Evolutionary conservation across 768 basidiomycete species (phyloP).

Genomic region (Hygrocybe punicea): DNA sequence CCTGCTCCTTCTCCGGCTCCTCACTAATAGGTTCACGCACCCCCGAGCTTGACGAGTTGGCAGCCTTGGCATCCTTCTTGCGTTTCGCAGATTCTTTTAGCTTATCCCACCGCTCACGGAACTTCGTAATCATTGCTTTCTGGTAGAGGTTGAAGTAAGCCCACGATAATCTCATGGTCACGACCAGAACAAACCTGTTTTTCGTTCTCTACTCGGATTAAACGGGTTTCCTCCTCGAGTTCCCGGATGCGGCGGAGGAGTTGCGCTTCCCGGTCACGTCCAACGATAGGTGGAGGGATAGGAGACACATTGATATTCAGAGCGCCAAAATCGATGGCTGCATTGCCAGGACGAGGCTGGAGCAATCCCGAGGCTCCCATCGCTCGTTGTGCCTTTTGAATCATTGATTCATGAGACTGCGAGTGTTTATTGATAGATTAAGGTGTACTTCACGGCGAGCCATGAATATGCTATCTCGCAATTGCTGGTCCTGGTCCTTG

Average conservation of each 20-base stretch:
- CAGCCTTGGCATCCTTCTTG: conserved; percentile 72
- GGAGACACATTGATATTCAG: conserved; percentile 59
- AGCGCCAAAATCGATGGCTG: conserved; percentile 50
- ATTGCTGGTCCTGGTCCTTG: conserved; percentile 73
- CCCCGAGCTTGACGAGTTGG: conserved; percentile 40
- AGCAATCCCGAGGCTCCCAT: conserved; percentile 59
- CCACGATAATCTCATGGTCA: background rate
- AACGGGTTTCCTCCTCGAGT: conserved; percentile 73
- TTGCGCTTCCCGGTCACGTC: conserved; percentile 46
- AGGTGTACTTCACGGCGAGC: conserved; percentile 56
- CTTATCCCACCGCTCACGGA: conserved; percentile 86
- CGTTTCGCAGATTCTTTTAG: conserved; percentile 84
- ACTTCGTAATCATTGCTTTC: conserved; percentile 81
- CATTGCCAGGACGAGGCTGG: conserved; percentile 40
- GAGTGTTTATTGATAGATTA: background rate
- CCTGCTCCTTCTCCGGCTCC: conserved; percentile 44
- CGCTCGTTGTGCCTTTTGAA: conserved; percentile 67
- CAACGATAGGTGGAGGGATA: conserved; percentile 40
- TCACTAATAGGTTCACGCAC: conserved; percentile 73
- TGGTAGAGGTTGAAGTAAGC: conserved; percentile 27
- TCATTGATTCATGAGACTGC: conserved; percentile 3
- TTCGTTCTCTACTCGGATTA: conserved; percentile 67
- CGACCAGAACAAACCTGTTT: conserved; percentile 63
- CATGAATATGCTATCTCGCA: conserved; percentile 77
- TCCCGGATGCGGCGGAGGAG: conserved; percentile 67